Base-by-base conservation (phyloP, 352 stramenopile species). In the Phytopythium kandeliae region DNA sequence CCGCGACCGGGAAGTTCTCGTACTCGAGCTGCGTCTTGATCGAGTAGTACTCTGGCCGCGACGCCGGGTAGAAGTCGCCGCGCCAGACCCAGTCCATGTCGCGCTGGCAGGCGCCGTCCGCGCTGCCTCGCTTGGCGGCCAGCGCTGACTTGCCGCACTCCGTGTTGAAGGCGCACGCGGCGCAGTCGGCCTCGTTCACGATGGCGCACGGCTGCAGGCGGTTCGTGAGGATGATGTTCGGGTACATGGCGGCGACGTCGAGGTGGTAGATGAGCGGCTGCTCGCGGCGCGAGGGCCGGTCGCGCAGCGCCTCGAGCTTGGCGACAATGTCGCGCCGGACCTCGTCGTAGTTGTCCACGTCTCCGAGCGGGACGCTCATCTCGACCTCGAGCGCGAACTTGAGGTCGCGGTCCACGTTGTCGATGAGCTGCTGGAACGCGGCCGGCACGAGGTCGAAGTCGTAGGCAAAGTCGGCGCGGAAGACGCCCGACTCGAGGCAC, bases 221-320 rank as follows among this genome's bases (percentile, higher is more conserved):
- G 63, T 99, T 99, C 8, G 97, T 99, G 11, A 99, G 64, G 69
- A 99, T 99, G 58, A 99, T 99, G 62, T 99, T 99, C 9, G 97
- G 97, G 66, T 99, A 99, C 97, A 99, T 99, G 25, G 97, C 97
- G 24, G 91, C 96, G 3, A 99, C 97, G 70, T 99, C 97, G 60
- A 99, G 89, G 62, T 99, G 97, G 62, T 99, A 99, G 50, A 99
- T 98, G 21, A 98, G 82, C 0, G 97, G 97, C 40, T 83, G 93
- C 73, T 92, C 89, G 53, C 73, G 82, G 6, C 92, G 82, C 40
- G 89, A 85, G 1, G 97, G 97, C 28, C 80, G 82, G 56, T 99
- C 96, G 7, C 95, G 81, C 28, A 99, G 83, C 21, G 83, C 84
- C 57, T 97, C 79, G 11, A 99, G 75, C 49, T 91, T 78, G 38